Evolutionary conservation across 2,329 filamentous ascomycete genomes (phyloP), one percentile per base, ranked within the genome.

Genomic region (Cladosporium colombiae): DNA sequence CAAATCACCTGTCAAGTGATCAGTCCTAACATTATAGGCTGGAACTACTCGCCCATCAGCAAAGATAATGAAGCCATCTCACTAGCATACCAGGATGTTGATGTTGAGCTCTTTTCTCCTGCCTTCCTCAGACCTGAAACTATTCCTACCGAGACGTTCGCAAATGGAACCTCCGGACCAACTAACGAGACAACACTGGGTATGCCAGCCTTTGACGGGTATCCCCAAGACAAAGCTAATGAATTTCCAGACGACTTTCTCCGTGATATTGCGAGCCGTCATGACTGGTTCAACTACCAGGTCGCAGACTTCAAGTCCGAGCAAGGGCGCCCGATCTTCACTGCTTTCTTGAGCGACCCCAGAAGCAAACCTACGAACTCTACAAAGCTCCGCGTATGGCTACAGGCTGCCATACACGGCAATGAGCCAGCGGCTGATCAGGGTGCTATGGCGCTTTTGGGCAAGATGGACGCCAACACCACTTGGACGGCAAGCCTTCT

Each of bases 371-470:
- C 63, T 4, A 52, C 16, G 18, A 40, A 65, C 55, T 61, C 53
- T 70, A 56, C 62, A 64, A 78, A 78, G 59, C 55, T 78, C 6
- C 70, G 73, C 18, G 72, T 79, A 8, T 79, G 75, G 74, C 71
- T 79, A 5, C 77, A 79, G 62, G 76, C 73, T 14, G 74, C 69
- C 18, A 74, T 78, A 0, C 77, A 78, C 50, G 77, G 77, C 7
- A 77, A 78, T 58, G 77, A 79, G 65, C 77, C 77, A 11, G 77
- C 75, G 3, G 77, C 75, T 6, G 77, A 78, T 56, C 75, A 78
- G 65, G 74, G 76, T 0, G 69, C 73, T 16, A 69, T 78, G 13
- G 77, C 77, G 0, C 66, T 78, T 1, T 70, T 79, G 0, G 77
- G 77, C 7, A 75, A 75, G 25, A 73, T 79, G 70, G 71, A 75